Conservation (phyloP, 2,329 filamentous ascomycete species). For the Fonsecaea pedrosoi region DNA sequence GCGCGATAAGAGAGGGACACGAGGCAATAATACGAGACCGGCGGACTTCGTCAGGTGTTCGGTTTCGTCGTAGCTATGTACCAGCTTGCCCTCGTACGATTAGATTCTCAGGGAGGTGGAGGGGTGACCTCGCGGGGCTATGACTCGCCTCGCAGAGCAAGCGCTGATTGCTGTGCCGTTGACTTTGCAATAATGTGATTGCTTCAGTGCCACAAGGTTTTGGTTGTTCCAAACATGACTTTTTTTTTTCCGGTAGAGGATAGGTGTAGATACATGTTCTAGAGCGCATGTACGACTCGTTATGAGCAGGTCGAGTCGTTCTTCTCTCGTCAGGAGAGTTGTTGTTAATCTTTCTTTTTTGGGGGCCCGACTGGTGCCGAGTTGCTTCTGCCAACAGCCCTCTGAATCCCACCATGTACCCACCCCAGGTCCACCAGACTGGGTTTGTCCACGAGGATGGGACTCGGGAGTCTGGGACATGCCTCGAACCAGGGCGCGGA, state of each 20-base stretch:
- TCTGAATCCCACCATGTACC: conserved; percentile 12
- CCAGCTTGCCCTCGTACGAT: too few species aligned
- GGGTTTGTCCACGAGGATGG: conserved; percentile 30
- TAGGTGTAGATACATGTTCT: background rate
- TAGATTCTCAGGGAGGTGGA: conserved; percentile 1
- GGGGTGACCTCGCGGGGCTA: conserved; percentile 17
- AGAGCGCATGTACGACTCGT: conserved; percentile 15
- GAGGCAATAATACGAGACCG: background rate
- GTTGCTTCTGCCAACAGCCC: conserved; percentile 22
- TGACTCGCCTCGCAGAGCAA: background rate
- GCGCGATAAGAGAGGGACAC: conserved; percentile 9
- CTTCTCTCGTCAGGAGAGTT: conserved; percentile 23
- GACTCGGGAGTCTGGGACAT: conserved; percentile 25
- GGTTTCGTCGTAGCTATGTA: background rate
- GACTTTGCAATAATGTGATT: conserved; percentile 10
- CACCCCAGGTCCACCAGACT: conserved; percentile 22
- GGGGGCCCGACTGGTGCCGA: background rate
- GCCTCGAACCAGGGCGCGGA: conserved; percentile 25
- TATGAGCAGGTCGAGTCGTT: conserved; percentile 18
- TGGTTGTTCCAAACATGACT: background rate
- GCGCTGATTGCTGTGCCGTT: background rate
- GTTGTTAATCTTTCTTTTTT: conserved; percentile 14
- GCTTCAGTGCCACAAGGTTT: conserved; percentile 13
- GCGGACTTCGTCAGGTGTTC: conserved; percentile 8
- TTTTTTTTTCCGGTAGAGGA: too few species aligned